phyloP scores from a whole-genome alignment of 352 stramenopile genomes.

The Pythium dissotocum region DNA sequence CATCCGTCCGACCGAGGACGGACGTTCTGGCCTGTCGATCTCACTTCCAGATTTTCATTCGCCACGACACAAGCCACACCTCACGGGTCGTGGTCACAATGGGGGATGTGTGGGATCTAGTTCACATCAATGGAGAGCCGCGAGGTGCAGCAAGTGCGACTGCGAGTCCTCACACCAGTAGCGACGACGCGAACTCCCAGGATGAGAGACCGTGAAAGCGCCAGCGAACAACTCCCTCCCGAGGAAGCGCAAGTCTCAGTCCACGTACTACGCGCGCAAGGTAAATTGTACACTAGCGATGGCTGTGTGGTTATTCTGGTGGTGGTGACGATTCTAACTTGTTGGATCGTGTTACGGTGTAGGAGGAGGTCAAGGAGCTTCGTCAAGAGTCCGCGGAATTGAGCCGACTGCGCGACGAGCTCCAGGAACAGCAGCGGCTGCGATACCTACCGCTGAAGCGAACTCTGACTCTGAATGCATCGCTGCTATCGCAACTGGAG shows the following conservation, averaged over 20 bases:
- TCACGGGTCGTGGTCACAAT: too few relatives aligned
- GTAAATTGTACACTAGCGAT: too few relatives aligned
- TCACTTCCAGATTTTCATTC: too few relatives aligned
- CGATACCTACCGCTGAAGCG: constrained; percentile 2
- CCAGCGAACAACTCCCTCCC: background rate
- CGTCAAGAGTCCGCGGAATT: background rate
- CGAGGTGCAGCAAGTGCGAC: too few relatives aligned
- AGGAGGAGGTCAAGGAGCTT: constrained; percentile 11
- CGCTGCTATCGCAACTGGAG: constrained; percentile 1
- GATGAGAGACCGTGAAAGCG: background rate
- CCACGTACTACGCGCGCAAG: constrained; percentile 20
- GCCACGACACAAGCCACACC: too few relatives aligned
- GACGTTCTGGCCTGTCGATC: too few relatives aligned
- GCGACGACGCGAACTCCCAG: background rate
- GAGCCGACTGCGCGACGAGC: background rate
- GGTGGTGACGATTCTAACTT: too few relatives aligned
- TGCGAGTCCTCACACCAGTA: background rate
- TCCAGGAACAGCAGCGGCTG: background rate
- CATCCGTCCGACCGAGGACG: too few relatives aligned
- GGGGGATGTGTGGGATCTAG: too few relatives aligned
- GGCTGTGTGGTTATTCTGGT: too few relatives aligned
- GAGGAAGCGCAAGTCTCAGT: background rate
- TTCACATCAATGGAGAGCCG: too few relatives aligned
- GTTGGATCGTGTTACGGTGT: too few relatives aligned
- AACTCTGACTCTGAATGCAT: background rate